Conservation (phyloP, 305 asterid species). For the Ilex paraguariensis region DNA sequence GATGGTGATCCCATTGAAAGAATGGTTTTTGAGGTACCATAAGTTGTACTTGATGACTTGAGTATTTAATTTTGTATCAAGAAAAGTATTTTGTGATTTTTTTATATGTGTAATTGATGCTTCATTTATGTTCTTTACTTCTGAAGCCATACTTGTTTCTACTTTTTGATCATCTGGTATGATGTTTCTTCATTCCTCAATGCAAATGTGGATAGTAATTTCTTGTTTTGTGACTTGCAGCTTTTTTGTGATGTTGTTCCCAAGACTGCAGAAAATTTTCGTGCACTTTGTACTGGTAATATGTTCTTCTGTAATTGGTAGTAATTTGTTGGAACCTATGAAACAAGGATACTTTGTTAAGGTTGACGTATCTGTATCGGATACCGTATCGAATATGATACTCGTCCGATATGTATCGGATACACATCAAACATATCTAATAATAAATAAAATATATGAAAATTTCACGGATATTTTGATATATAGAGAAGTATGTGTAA, state of each 20-base stretch:
- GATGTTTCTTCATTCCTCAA: background rate
- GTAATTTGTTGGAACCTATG: no score
- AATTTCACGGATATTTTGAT: no score
- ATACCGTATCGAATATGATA: no score
- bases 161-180: no score
- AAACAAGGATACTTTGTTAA: no score
- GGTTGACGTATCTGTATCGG: no score
- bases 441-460: no score
- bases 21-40: slow-evolving; percentile 79
- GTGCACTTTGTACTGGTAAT: slow-evolving; percentile 95
- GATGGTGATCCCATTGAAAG: slow-evolving; percentile 91
- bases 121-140: background rate
- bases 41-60: background rate
- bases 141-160: background rate
- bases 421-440: no score
- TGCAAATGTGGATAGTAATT: slow-evolving; percentile 3
- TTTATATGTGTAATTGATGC: background rate
- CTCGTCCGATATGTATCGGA: no score
- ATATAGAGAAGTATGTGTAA: no score
- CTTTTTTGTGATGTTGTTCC: slow-evolving; percentile 88
- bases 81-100: background rate
- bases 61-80: no score
- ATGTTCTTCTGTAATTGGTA: slow-evolving; percentile 2
- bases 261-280: slow-evolving; percentile 89
- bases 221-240: slow-evolving; percentile 41